phyloP scores from a whole-genome alignment of 345 rosid species.

The Garcia nutans region DNA sequence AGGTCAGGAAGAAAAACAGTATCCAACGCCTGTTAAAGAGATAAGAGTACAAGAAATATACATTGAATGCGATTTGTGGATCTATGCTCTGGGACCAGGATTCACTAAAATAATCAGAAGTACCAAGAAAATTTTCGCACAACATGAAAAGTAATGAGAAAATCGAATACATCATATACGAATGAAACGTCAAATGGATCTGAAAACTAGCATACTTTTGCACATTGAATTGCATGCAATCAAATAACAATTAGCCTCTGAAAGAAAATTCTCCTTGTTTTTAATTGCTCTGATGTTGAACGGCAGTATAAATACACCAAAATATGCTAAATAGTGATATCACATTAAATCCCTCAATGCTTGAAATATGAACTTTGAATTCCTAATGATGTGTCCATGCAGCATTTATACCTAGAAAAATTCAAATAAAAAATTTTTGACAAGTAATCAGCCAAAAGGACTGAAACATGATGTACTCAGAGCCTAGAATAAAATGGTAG shows the following conservation, averaged over 20 bases:
- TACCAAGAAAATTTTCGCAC: background rate
- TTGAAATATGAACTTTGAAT: background rate
- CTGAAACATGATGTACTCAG: background rate
- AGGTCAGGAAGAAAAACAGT: background rate
- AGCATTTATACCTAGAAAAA: background rate
- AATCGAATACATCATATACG: background rate
- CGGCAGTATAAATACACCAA: background rate
- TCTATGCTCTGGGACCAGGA: background rate
- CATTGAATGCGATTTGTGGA: background rate
- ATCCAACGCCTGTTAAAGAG: too few relatives aligned
- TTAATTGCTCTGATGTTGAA: background rate
- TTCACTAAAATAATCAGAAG: background rate
- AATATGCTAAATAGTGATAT: background rate
- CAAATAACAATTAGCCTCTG: background rate
- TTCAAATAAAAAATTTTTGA: background rate
- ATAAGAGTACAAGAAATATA: background rate
- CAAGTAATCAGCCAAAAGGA: background rate
- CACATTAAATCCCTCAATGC: background rate
- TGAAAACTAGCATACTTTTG: background rate
- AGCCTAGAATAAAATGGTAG: background rate
- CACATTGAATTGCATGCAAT: background rate
- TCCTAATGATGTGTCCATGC: background rate
- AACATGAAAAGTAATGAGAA: background rate
- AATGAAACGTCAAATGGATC: background rate
- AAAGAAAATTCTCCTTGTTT: background rate